Percentiles rank a stretch among this genome's conserved stretches.
These are phyloP conservation scores for Fusarium solani-melongenae DNA, from an alignment of 2,329 filamentous ascomycete genomes.

Conservation along the genomic window DNA sequence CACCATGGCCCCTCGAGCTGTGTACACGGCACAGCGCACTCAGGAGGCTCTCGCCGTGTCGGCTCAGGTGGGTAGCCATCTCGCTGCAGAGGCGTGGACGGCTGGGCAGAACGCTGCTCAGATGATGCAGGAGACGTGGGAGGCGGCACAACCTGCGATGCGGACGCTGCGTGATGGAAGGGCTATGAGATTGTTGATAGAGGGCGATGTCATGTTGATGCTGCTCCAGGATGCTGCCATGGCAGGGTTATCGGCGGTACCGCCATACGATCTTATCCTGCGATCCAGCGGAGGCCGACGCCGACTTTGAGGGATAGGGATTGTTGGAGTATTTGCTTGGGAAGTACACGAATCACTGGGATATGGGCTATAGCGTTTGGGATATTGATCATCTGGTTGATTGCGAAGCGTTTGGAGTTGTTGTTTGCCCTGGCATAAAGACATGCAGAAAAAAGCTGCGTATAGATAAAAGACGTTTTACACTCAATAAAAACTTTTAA, in stretches of 20 bases:
- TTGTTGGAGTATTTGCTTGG: neutral
- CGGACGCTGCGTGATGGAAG: neutral
- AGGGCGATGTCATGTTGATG: neutral
- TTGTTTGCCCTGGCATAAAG: neutral
- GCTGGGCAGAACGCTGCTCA: neutral
- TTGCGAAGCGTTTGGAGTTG: neutral
- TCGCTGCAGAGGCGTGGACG: slow-evolving; percentile 9
- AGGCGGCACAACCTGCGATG: neutral
- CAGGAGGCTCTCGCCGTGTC: slow-evolving; percentile 5
- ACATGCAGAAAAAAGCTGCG: no score
- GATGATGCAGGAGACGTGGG: slow-evolving; percentile 12
- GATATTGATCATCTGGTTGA: neutral
- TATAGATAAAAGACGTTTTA: neutral
- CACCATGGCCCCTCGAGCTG: neutral
- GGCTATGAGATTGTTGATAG: neutral
- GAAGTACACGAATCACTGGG: neutral
- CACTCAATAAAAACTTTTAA: neutral
- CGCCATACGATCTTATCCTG: slow-evolving; percentile 17
- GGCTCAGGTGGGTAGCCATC: neutral
- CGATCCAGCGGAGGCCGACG: neutral
- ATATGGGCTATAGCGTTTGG: neutral
- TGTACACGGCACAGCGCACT: neutral
- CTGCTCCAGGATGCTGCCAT: neutral
- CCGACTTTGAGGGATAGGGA: neutral
- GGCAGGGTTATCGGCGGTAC: slow-evolving; percentile 8